A percentile compares a stretch with the other conserved stretches of the same genome.
Conservation (phyloP, 106 monocot genomes). For the Platanthera guangdongensis region DNA sequence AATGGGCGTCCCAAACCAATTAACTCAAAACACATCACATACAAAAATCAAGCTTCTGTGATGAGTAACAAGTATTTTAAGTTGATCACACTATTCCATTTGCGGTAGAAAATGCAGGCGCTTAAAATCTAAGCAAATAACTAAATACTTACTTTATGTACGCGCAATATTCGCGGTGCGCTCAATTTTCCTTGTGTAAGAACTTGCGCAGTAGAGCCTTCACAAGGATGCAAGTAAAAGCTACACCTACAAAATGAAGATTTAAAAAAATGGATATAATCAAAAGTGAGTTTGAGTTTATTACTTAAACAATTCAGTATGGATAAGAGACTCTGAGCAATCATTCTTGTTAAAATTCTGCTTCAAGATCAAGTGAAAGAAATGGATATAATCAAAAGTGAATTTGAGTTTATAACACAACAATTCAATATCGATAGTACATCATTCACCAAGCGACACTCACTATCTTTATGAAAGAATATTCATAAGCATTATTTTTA, state of each 20-base stretch:
- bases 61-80: neutral
- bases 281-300: neutral
- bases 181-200: conserved; percentile 90
- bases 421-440: neutral
- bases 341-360: neutral
- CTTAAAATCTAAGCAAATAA: neutral
- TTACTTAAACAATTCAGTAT: neutral
- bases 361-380: neutral
- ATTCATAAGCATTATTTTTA: neutral
- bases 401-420: neutral
- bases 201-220: conserved; percentile 68
- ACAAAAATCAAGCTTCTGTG: neutral
- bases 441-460: neutral
- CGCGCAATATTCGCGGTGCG: conserved; percentile 88
- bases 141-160: conserved; percentile 71
- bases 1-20: neutral
- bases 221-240: conserved; percentile 92
- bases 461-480: neutral
- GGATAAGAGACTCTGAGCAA: neutral
- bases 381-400: neutral
- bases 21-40: conserved; percentile 1
- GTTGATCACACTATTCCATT: neutral
- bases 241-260: conserved; percentile 60
- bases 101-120: neutral
- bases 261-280: neutral